These are phyloP conservation scores for Sparassis latifolia DNA, from an alignment of 1,284 basidiomycete species.

Conservation along the genomic window DNA sequence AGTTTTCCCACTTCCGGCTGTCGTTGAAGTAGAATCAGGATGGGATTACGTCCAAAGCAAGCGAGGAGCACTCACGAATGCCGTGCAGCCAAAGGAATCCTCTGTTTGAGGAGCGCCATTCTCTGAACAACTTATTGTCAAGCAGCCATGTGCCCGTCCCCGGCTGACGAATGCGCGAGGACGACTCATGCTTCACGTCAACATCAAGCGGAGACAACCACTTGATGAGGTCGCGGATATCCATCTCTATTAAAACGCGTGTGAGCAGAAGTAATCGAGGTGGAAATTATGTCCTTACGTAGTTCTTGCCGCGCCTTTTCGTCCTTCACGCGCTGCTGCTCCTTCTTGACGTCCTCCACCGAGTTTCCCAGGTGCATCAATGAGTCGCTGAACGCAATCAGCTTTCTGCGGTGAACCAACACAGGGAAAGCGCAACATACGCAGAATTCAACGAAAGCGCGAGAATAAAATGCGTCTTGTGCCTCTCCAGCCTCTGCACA, in stretches of 20 bases:
- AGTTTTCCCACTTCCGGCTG: neutral
- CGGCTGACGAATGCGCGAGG: neutral
- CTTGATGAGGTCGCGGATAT: neutral
- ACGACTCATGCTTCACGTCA: neutral
- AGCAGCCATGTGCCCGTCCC: neutral
- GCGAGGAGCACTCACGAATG: neutral
- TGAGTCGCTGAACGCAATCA: neutral
- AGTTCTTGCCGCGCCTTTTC: neutral
- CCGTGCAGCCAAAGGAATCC: neutral
- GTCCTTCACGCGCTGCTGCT: neutral
- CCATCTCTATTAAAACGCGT: neutral
- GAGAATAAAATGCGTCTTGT: neutral
- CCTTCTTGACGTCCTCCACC: no score
- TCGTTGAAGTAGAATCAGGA: neutral
- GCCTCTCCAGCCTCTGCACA: neutral
- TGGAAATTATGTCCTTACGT: neutral
- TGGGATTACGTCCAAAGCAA: neutral
- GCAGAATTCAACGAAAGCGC: neutral
- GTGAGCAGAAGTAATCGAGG: neutral
- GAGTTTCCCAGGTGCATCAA: neutral
- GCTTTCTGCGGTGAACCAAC: no score
- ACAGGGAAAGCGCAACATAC: neutral
- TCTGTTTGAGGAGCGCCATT: neutral
- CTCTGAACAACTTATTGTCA: neutral
- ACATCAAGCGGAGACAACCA: neutral